A percentile compares a stretch with the other conserved stretches of the same genome.
These are phyloP conservation scores for Biscogniauxia mediterranea DNA, from an alignment of 2,329 filamentous ascomycete species.

Conservation along the genomic window DNA sequence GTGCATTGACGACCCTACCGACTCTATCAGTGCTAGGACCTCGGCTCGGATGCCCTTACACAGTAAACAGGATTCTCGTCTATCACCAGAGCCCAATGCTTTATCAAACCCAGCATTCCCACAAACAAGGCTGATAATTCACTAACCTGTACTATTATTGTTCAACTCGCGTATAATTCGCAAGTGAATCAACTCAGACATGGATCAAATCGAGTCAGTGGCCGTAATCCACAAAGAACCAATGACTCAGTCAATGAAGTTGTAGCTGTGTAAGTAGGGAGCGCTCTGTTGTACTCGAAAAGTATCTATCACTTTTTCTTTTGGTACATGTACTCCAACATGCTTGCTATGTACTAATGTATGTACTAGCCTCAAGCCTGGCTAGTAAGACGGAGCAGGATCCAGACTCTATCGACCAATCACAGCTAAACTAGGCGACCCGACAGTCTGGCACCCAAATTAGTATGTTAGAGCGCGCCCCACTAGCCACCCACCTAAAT, in stretches of 20 bases:
- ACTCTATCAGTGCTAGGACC: not conserved
- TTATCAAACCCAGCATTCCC: not conserved
- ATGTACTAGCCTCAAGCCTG: not conserved
- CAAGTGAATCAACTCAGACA: not conserved
- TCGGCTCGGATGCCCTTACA: not conserved
- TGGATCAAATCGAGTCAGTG: not conserved
- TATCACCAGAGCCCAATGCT: too few species aligned
- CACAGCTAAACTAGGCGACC: not conserved
- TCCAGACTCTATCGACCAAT: not conserved
- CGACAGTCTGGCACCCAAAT: not conserved
- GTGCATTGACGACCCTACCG: not conserved
- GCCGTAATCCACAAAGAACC: not conserved
- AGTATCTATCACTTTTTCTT: not conserved
- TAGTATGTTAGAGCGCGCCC: not conserved
- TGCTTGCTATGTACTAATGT: not conserved
- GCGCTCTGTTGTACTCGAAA: not conserved
- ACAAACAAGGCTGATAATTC: not conserved
- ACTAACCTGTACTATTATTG: too few species aligned
- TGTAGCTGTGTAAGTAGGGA: not conserved
- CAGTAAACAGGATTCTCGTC: too few species aligned
- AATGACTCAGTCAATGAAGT: not conserved
- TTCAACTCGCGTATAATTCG: not conserved
- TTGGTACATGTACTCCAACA: constrained; percentile 1
- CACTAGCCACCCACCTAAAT: not conserved
- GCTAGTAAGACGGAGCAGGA: not conserved